phyloP scores from a whole-genome alignment of 2,329 filamentous ascomycete species.

The Pezicula radicicola region DNA sequence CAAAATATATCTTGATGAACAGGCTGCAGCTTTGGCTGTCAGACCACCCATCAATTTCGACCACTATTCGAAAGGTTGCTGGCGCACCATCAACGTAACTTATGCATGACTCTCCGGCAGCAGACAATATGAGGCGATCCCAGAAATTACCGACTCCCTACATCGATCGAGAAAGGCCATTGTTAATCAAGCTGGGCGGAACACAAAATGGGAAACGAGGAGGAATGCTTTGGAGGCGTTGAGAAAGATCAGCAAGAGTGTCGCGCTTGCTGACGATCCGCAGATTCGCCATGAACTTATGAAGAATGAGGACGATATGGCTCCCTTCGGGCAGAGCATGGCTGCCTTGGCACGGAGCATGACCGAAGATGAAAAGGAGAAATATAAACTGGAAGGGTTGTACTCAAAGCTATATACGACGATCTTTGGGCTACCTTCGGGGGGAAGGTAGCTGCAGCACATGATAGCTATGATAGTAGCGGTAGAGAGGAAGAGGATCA shows the following conservation, averaged over 20 bases:
- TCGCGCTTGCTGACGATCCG: slow-evolving; percentile 8
- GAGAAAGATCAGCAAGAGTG: slow-evolving; percentile 15
- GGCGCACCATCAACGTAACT: slow-evolving; percentile 8
- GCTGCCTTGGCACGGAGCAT: neutral
- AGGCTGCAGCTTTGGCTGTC: slow-evolving; percentile 6
- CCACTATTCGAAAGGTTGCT: slow-evolving; percentile 8
- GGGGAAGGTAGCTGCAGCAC: neutral
- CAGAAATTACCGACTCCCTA: slow-evolving; percentile 4
- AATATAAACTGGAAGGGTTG: slow-evolving; percentile 12
- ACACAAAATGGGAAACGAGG: slow-evolving; percentile 11
- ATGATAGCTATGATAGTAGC: neutral
- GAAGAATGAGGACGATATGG: slow-evolving; percentile 1
- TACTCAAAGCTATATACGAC: slow-evolving; percentile 4
- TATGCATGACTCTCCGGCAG: slow-evolving; percentile 6
- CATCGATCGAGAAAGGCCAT: slow-evolving; percentile 6
- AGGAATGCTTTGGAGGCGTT: slow-evolving; percentile 12
- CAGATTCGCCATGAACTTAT: slow-evolving; percentile 3
- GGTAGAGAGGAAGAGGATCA: neutral
- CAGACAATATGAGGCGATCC: slow-evolving; percentile 7
- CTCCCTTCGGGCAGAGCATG: slow-evolving; percentile 9
- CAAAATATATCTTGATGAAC: slow-evolving; percentile 2
- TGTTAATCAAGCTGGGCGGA: slow-evolving; percentile 7
- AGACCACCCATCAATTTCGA: slow-evolving; percentile 9
- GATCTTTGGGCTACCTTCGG: neutral
- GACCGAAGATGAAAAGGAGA: slow-evolving; percentile 2